These are phyloP conservation scores for Apiotrichum gracile DNA, from an alignment of 1,284 basidiomycete genomes.

Conservation along the genomic window DNA sequence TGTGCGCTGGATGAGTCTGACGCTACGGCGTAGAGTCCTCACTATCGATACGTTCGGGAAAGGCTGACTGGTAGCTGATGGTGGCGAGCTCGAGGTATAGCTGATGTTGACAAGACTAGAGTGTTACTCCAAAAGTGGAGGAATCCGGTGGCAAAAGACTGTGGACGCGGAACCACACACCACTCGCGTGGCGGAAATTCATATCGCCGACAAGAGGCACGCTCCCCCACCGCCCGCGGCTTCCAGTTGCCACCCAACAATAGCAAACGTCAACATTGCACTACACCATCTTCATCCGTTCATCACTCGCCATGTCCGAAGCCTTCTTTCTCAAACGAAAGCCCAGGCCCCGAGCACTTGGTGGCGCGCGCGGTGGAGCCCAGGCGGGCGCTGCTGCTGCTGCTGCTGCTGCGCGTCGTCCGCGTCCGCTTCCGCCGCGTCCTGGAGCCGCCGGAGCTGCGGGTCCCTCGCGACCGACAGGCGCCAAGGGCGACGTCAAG, in stretches of 20 bases:
- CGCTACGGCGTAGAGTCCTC: not conserved
- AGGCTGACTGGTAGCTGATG: too few species aligned
- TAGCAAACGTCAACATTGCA: not conserved
- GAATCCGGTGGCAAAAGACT: not conserved
- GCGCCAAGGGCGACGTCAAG: constrained; percentile 11
- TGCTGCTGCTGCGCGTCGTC: not conserved
- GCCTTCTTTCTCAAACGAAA: constrained; percentile 36
- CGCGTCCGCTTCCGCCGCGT: constrained; percentile 1
- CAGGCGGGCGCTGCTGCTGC: not conserved
- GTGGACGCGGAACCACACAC: not conserved
- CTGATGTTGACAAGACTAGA: too few species aligned
- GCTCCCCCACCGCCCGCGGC: not conserved
- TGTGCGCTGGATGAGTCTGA: too few species aligned
- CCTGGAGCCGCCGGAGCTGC: not conserved
- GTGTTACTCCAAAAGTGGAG: too few species aligned
- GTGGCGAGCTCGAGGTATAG: too few species aligned
- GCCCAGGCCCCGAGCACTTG: constrained; percentile 4
- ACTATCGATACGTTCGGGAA: not conserved
- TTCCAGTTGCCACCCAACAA: not conserved
- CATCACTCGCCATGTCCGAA: constrained; percentile 22
- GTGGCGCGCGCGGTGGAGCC: not conserved
- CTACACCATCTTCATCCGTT: not conserved
- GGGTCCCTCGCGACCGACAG: not conserved
- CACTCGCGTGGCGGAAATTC: too few species aligned
- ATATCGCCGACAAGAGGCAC: not conserved